Base-by-base conservation (phyloP, 1,139 yeast species). In the Pichia sp. region DNA sequence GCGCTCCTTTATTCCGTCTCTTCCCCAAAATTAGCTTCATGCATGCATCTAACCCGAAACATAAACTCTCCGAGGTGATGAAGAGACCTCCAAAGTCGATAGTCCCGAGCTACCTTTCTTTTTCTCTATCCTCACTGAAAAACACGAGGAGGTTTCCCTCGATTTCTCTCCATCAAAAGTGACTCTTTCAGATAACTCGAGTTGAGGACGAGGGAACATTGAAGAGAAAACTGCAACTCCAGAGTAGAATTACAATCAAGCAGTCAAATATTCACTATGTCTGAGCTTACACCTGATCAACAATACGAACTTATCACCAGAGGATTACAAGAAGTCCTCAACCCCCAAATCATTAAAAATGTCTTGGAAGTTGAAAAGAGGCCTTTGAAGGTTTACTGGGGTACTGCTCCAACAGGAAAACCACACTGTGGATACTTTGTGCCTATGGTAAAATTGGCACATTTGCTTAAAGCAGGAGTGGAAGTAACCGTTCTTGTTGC, bases 391-490 rank as follows among this genome's bases (percentile, higher is more conserved):
- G 72, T 95, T 64, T 95, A 95, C 81, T 95, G 98, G 99, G 97
- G 98, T 58, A 84, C 91, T 23, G 91, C 93, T 8, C 96, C 96
- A 52, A 95, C 99, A 6, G 99, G 99, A 47, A 87, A 82, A 70
- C 97, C 98, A 45, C 99, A 95, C 72, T 91, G 98, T 74, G 99
- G 97, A 45, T 95, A 95, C 78, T 90, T 93, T 69, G 99, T 93
- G 42, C 95, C 98, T 51, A 90, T 95, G 98, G 85, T 95, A 57
- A 93, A 95, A 71, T 72, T 95, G 62, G 99, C 99, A 4, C 95
- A 95, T 67, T 89, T 93, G 69, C 78, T 95, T 69, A 85, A 84
- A 65, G 99, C 99, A 8, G 99, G 98, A 13, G 89, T 96, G 73
- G 95, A 89, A 68, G 96, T 95, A 48, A 90, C 83, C 2, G 95